A percentile compares a stretch with the other conserved stretches of the same genome.
Evolutionary conservation across 1,139 yeast species (phyloP).

Genomic region (Sugiyamaella neomexicana): DNA sequence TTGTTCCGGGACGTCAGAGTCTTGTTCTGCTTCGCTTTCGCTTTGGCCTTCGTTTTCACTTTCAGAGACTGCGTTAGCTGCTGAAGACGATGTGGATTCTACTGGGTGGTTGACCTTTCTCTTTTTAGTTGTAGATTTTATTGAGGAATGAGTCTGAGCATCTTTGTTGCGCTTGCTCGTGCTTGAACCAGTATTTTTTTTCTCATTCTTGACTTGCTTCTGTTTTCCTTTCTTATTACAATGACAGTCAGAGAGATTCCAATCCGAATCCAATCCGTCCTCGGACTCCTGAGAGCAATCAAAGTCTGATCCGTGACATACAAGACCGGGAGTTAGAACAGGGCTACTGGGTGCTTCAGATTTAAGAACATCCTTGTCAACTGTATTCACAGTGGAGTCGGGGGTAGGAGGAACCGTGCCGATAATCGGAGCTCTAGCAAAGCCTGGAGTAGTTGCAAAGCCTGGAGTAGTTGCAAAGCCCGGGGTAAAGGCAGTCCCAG

Average conservation of each 20-base stretch:
- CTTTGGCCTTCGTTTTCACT: too few relatives aligned
- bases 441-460: slow-evolving; percentile 6
- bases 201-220: too few relatives aligned
- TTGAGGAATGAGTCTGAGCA: not conserved
- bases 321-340: not conserved
- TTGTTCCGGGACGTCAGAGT: not conserved
- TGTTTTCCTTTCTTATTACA: too few relatives aligned
- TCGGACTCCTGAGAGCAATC: not conserved
- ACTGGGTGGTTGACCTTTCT: not conserved
- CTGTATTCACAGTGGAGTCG: not conserved
- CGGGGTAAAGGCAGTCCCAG: slow-evolving; percentile 1
- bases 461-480: not conserved
- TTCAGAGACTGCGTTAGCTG: not conserved
- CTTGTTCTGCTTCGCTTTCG: not conserved
- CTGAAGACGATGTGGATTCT: not conserved
- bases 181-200: too few relatives aligned
- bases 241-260: too few relatives aligned
- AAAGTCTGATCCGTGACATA: not conserved
- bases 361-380: not conserved
- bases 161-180: not conserved
- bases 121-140: too few relatives aligned
- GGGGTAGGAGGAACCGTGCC: not conserved
- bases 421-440: not conserved
- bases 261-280: not conserved
- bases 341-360: not conserved